Evolutionary conservation across 257 asterid genomes (phyloP).

Genomic region (Lantana camara): DNA sequence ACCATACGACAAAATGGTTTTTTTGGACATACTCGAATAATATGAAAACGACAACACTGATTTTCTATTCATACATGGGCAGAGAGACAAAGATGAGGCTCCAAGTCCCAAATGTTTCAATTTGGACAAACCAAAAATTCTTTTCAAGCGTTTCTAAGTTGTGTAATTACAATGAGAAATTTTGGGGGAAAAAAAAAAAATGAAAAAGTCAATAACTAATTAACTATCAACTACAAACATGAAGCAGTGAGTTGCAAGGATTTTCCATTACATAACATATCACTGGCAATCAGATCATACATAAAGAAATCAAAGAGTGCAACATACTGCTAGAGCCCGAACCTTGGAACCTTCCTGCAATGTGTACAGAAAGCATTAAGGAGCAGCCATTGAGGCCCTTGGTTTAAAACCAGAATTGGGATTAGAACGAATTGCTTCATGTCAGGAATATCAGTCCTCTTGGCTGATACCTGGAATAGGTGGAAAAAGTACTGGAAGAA

Average conservation of each 20-base stretch:
- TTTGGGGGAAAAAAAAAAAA: neutral
- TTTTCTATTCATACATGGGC: too few relatives aligned
- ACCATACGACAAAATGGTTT: too few relatives aligned
- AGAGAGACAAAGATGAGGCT: neutral
- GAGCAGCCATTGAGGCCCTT: slow-evolving; percentile 46
- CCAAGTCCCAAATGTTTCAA: neutral
- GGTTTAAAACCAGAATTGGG: slow-evolving; percentile 43
- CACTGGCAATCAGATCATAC: slow-evolving; percentile 7
- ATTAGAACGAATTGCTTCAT: slow-evolving; percentile 62
- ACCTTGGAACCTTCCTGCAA: slow-evolving; percentile 73
- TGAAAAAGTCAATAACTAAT: neutral
- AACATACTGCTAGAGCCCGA: slow-evolving; percentile 34
- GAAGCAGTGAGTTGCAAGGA: neutral
- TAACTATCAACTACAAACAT: slow-evolving; percentile 1
- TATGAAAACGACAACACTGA: too few relatives aligned
- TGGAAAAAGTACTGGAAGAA: neutral
- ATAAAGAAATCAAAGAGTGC: slow-evolving; percentile 9
- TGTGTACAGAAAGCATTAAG: slow-evolving; percentile 19
- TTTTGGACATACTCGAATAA: too few relatives aligned
- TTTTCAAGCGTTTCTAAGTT: neutral
- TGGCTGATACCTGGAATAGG: slow-evolving; percentile 51
- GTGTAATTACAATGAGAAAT: neutral
- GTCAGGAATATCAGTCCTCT: slow-evolving; percentile 70
- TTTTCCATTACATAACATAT: slow-evolving; percentile 9
- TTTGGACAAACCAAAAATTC: neutral